Percentiles rank a stretch among this genome's conserved stretches.
phyloP scores from a whole-genome alignment of 2,329 filamentous ascomycete genomes.

The Leptodontidium sp. region DNA sequence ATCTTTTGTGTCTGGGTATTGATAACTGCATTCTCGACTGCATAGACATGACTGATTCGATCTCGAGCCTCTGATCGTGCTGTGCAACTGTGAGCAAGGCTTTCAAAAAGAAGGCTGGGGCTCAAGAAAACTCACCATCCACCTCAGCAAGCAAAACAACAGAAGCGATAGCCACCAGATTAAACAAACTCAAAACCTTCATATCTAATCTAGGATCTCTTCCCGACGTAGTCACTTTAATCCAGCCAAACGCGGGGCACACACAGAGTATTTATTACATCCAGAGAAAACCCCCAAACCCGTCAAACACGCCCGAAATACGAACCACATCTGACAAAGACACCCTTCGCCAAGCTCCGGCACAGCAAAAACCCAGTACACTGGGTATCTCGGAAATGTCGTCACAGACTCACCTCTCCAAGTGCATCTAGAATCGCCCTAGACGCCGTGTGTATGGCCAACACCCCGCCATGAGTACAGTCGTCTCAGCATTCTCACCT shows the following conservation, averaged over 20 bases:
- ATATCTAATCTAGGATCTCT: background rate
- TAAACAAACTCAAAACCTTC: constrained; percentile 12
- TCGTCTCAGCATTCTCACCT: background rate
- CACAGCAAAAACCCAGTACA: background rate
- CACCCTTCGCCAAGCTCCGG: background rate
- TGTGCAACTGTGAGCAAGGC: background rate
- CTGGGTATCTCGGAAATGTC: constrained; percentile 19
- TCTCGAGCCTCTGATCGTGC: constrained; percentile 19
- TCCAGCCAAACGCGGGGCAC: background rate
- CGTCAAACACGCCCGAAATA: background rate
- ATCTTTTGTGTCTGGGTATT: constrained; percentile 5
- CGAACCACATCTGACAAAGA: background rate
- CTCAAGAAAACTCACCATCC: background rate
- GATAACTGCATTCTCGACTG: constrained; percentile 9
- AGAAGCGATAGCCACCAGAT: constrained; percentile 1
- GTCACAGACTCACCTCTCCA: constrained; percentile 2
- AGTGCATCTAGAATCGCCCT: background rate
- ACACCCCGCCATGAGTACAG: background rate
- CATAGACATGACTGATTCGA: constrained; percentile 19
- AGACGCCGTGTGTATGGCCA: constrained; percentile 12
- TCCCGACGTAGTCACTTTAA: background rate
- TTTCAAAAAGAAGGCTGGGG: background rate
- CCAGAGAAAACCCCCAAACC: too few species aligned
- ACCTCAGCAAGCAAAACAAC: background rate
- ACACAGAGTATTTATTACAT: background rate